A percentile compares a stretch with the other conserved stretches of the same genome.
These are phyloP conservation scores for Dendrobium catenatum DNA, from an alignment of 106 monocot species.

Conservation along the genomic window DNA sequence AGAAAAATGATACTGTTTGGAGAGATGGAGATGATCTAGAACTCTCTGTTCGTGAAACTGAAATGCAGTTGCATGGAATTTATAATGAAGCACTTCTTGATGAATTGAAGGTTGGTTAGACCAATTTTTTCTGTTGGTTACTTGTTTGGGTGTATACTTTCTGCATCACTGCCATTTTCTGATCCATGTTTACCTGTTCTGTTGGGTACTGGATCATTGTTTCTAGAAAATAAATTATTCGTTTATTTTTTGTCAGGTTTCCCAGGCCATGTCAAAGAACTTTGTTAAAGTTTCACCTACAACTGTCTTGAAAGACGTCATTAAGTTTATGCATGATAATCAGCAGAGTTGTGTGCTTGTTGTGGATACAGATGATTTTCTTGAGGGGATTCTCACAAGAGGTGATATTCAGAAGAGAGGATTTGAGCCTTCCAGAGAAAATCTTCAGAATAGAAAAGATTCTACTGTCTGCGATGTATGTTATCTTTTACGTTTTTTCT, in stretches of 20 bases:
- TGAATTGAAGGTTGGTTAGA: constrained; percentile 67
- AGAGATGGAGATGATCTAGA: constrained; percentile 55
- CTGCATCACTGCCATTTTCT: background rate
- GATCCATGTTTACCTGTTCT: background rate
- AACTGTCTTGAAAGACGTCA: constrained; percentile 42
- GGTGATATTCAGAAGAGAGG: constrained; percentile 68
- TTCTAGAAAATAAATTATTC: background rate
- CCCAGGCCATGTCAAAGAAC: constrained; percentile 73
- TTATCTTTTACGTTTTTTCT: background rate
- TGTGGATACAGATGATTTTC: constrained; percentile 75
- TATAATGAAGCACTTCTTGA: constrained; percentile 73
- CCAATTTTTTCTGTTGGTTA: background rate
- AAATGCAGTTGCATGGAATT: constrained; percentile 21
- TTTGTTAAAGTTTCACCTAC: constrained; percentile 57
- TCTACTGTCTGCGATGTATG: constrained; percentile 48
- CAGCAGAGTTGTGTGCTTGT: constrained; percentile 77
- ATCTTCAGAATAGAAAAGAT: constrained; percentile 16
- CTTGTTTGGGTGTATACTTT: background rate
- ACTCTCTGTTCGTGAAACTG: constrained; percentile 46
- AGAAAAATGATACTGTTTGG: constrained; percentile 43
- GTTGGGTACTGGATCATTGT: background rate
- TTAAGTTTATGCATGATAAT: constrained; percentile 70
- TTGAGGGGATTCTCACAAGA: constrained; percentile 85
- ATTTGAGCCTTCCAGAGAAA: constrained; percentile 21
- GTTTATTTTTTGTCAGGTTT: constrained; percentile 52